Base-by-base conservation (phyloP, 2,329 filamentous ascomycete species). In the Penicillium brasilianum region DNA sequence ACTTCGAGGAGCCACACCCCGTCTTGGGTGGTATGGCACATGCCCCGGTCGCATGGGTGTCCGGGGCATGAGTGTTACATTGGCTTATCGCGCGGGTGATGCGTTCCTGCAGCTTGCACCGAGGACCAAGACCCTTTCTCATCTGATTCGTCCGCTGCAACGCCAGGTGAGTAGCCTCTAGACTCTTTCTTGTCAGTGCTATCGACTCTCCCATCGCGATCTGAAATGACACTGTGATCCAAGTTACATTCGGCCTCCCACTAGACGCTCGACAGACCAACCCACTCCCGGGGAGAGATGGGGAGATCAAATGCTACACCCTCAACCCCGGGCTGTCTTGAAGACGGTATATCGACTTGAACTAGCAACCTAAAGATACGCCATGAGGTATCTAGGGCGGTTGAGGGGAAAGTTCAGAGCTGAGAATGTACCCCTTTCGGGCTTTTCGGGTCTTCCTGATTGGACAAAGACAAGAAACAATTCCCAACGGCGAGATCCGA, bases 31-130 rank as follows among this genome's bases (percentile, higher is more conserved):
- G 32, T 30, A 51, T 51, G 57, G 57, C 61, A 69, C 61, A 63
- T 65, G 63, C 48, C 7, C 59, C 43, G 51, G 57, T 62, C 65
- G 57, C 65, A 67, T 69, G 66, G 65, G 41, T 16, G 20, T 43
- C 28, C 14, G 52, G 61, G 65, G 65, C 8, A 25, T 46, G 34
- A n/a, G 52, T 62, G 65, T 66, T 66, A 68, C 64, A 68, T 66
- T 59, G 57, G 39, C 37, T 30, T n/a, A 57, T 53, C 53, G 49
- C 34, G 63, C 58, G 57, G 55, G 49, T 57, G 54, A 62, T 59
- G 43, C 39, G 58, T 68, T 64, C 60, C 59, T 66, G 61, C 61
- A 63, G 51, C 51, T 54, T 41, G 36, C 49, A 34, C 30, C 53
- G 46, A 18, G 48, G 36, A 49, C 22, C 14, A 37, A 51, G 25